Evolutionary conservation across 257 asterid species (phyloP).

Genomic region (Linderniella brevidens): DNA sequence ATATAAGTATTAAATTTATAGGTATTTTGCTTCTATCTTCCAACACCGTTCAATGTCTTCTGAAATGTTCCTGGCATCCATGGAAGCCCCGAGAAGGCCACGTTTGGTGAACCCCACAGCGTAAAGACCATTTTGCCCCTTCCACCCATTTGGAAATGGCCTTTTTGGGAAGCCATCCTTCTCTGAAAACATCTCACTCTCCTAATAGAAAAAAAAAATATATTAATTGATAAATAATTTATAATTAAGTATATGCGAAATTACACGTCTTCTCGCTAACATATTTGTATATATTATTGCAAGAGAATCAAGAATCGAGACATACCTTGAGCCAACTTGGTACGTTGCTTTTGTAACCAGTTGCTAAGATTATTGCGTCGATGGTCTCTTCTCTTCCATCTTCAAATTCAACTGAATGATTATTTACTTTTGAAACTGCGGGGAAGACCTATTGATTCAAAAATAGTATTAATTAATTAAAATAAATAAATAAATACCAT

Average conservation of each 20-base stretch:
- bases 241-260: too few species aligned
- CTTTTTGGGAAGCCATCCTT: constrained; percentile 74
- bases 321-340: constrained; percentile 53
- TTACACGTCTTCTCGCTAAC: background rate
- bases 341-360: constrained; percentile 66
- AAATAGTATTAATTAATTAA: too few species aligned
- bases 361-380: constrained; percentile 53
- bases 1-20: constrained; percentile 4
- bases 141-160: constrained; percentile 95
- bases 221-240: too few species aligned
- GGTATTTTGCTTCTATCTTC: constrained; percentile 18
- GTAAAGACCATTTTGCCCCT: constrained; percentile 74
- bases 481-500: too few species aligned
- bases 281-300: background rate
- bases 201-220: constrained; percentile 21
- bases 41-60: constrained; percentile 34
- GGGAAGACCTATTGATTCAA: constrained; percentile 16
- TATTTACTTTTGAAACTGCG: constrained; percentile 22
- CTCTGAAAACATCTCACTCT: constrained; percentile 49
- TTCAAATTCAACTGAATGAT: constrained; percentile 25
- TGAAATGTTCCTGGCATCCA: constrained; percentile 80
- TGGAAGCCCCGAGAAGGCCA: constrained; percentile 91
- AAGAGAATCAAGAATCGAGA: background rate
- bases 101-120: constrained; percentile 98
- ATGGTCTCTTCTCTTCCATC: constrained; percentile 31